phyloP scores from a whole-genome alignment of 208 protist genomes.

The Naegleria lovaniensis region DNA sequence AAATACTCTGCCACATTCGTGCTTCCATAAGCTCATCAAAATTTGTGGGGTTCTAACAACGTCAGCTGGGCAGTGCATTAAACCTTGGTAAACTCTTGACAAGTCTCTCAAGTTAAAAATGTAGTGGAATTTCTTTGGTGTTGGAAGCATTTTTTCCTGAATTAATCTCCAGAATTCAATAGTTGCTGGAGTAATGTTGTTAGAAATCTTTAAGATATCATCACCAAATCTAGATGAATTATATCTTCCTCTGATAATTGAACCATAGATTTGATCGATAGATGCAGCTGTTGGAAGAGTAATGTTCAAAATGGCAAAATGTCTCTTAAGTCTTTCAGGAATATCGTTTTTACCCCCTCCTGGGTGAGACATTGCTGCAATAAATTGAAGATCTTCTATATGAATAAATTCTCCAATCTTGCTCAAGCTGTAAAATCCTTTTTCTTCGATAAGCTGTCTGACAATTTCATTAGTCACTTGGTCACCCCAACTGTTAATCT shows the following conservation, averaged over 20 bases:
- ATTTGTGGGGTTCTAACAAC: constrained; percentile 60
- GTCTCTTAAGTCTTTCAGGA: constrained; percentile 90
- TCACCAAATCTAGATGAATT: not conserved
- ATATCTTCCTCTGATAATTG: constrained; percentile 37
- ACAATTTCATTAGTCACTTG: constrained; percentile 92
- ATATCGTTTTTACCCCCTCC: constrained; percentile 97
- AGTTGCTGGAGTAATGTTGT: constrained; percentile 77
- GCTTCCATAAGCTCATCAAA: constrained; percentile 88
- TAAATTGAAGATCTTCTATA: constrained; percentile 86
- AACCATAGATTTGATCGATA: constrained; percentile 79
- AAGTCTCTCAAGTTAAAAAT: constrained; percentile 96
- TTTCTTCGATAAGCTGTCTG: constrained; percentile 66
- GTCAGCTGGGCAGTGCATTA: constrained; percentile 73
- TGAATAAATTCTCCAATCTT: constrained; percentile 78
- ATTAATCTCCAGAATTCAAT: constrained; percentile 82
- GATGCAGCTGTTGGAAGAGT: constrained; percentile 83
- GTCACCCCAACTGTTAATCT: constrained; percentile 88
- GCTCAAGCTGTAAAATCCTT: constrained; percentile 35
- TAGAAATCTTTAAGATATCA: constrained; percentile 43
- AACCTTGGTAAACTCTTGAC: constrained; percentile 85
- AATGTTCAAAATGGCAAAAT: constrained; percentile 88
- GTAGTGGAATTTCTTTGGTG: constrained; percentile 96
- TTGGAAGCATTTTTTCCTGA: constrained; percentile 86
- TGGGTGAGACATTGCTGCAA: constrained; percentile 93
- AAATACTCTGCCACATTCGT: constrained; percentile 94